Base-by-base conservation (phyloP, 2,329 filamentous ascomycete genomes). In the Bipolaris zeicola region DNA sequence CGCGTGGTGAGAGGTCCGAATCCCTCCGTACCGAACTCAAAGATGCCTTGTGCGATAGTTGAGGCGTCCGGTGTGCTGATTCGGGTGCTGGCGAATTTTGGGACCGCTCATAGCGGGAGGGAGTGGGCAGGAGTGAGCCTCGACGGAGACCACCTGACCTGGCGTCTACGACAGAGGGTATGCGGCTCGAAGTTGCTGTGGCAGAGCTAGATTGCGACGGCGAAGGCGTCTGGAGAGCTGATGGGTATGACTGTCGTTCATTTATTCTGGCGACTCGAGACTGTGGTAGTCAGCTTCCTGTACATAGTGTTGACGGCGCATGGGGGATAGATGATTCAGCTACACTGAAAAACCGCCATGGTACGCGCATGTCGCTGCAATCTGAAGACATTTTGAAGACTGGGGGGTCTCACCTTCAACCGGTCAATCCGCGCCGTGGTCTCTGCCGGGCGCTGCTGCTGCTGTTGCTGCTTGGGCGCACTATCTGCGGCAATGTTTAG, bases 401-500 rank as follows among this genome's bases (percentile, higher is more conserved):
- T 26, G 47, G 10, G 49, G 43, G 50, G 45, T 65, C 61, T 66
- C 61, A 75, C 73, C 62, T 71, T 64, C 60, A 70, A 58, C 52
- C 70, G 60, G 54, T 76, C 72, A 6, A 67, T 55, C 13, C 71
- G 69, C 33, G 66, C 57, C n/a, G 64, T 52, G 24, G 63, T 56
- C 37, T 75, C 74, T 6, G 63, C 58, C 16, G 62, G 57, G 24
- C 65, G 61, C 50, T 22, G 44, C 22, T 64, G 70, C 18, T 47
- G 52, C 36, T 43, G 41, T 10, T 64, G 70, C 26, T 50, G 54
- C 34, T 58, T 66, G 16, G 70, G 66, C 26, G 71, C 68, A 45
- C 50, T 72, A 60, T 77, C 75, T 45, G 72, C 73, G 44, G 77
- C 77, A 52, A 79, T 74, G 57, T 78, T 73, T 45, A 79, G 62